Base-by-base conservation (phyloP, 768 basidiomycete species). In the Lactarius akahatsu region DNA sequence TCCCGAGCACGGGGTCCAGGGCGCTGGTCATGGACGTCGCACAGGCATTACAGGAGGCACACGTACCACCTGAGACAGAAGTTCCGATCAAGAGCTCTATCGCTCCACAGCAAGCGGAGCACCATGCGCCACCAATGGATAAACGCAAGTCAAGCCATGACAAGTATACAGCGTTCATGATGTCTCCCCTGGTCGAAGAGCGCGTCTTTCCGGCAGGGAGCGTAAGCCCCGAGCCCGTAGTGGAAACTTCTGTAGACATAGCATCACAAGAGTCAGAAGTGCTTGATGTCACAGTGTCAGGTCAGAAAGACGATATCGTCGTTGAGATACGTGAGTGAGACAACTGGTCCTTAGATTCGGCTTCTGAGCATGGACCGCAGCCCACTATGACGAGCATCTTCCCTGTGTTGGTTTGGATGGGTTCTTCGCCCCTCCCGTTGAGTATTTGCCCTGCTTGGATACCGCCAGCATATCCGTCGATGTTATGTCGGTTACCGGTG, bases 1-100 rank as follows among this genome's bases (percentile, higher is more conserved):
- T 87, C 60, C 85, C 89, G 5, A 90, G 85, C 71, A 83, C 88
- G 6, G 88, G 89, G 18, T 85, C 83, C 61, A 79, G 91, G 66
- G 84, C 88, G 23, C 85, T 86, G 16, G 89, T 86, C 28, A 92
- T 92, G 91, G 89, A 92, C 50, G 84, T 92, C 13, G 89, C 89
- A 3, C 87, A 87, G 73, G 82, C 83, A 10, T 73, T 91, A 62
- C 79, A 74, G 40, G 79, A 82, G 64, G 76, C 73, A 6, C 72
- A 72, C 7, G 64, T 57, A n/a, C 4, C 38, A 16, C 45, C 57
- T 9, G 54, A 57, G 34, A 28, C 40, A 38, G 66, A 68, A 23
- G 10, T 45, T 38, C 7, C 30, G 10, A 40, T 45, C 13, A 41
- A 40, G 23, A 18, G 34, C 20, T 20, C 50, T 41, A 32, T 59